phyloP scores from a whole-genome alignment of 2,329 filamentous ascomycete species.

The Incumbomyces lentus region DNA sequence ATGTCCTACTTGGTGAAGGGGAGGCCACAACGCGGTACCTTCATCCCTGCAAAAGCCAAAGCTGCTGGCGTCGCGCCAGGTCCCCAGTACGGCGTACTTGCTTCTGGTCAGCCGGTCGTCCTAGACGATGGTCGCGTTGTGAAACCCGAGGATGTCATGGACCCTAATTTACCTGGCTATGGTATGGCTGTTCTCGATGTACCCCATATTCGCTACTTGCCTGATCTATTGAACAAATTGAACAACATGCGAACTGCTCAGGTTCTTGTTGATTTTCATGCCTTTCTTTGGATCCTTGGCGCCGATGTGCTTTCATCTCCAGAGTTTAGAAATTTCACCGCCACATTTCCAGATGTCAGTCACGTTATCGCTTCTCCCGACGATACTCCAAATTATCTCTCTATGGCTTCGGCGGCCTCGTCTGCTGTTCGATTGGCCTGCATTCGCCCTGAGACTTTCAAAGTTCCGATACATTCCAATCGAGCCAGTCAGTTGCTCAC shows the following conservation, averaged over 20 bases:
- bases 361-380: slow-evolving; percentile 73
- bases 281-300: slow-evolving; percentile 75
- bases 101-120: slow-evolving; percentile 52
- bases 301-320: slow-evolving; percentile 53
- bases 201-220: slow-evolving; percentile 59
- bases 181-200: slow-evolving; percentile 75
- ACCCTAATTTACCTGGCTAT: slow-evolving; percentile 52
- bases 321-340: slow-evolving; percentile 59
- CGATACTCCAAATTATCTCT: slow-evolving; percentile 62
- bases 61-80: slow-evolving; percentile 54
- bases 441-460: slow-evolving; percentile 65
- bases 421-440: slow-evolving; percentile 59
- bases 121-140: slow-evolving; percentile 57
- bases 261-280: slow-evolving; percentile 56
- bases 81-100: slow-evolving; percentile 49
- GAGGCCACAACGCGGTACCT: slow-evolving; percentile 68
- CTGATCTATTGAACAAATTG: slow-evolving; percentile 53
- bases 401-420: slow-evolving; percentile 55
- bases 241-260: slow-evolving; percentile 31
- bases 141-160: slow-evolving; percentile 80
- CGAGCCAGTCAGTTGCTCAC: background rate
- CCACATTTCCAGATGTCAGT: slow-evolving; percentile 47
- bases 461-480: slow-evolving; percentile 57
- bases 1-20: slow-evolving; percentile 80
- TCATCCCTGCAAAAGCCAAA: slow-evolving; percentile 56